Evolutionary conservation across 2,329 filamentous ascomycete species (phyloP).

Genomic region (Colletotrichum scovillei): DNA sequence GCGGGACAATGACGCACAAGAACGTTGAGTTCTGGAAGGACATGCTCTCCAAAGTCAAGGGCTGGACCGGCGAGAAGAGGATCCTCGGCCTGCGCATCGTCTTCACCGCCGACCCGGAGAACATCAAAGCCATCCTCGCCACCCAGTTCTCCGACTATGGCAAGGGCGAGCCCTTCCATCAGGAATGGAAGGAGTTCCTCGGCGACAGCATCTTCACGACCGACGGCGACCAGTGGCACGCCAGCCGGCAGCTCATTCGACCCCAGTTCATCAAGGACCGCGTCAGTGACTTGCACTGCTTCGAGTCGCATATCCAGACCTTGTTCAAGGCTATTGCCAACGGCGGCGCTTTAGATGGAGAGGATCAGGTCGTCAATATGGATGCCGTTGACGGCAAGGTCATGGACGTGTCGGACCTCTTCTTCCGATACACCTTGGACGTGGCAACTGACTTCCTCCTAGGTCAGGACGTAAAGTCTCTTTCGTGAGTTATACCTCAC

Average conservation of each 20-base stretch:
- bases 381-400: conserved; percentile 69
- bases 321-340: conserved; percentile 77
- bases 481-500: conserved; percentile 54
- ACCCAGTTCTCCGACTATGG: conserved; percentile 88
- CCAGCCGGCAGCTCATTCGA: conserved; percentile 82
- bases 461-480: conserved; percentile 76
- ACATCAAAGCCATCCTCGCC: conserved; percentile 91
- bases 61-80: conserved; percentile 71
- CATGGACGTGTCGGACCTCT: conserved; percentile 79
- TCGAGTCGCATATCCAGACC: conserved; percentile 81
- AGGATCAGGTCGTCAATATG: conserved; percentile 73
- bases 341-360: conserved; percentile 66
- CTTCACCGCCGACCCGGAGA: conserved; percentile 86
- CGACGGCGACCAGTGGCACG: conserved; percentile 83
- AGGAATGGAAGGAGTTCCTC: conserved; percentile 80
- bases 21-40: conserved; percentile 72
- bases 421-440: conserved; percentile 89
- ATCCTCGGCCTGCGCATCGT: conserved; percentile 70
- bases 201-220: conserved; percentile 84
- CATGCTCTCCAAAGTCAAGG: conserved; percentile 56
- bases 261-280: conserved; percentile 90
- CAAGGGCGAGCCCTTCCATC: conserved; percentile 80
- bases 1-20: conserved; percentile 61
- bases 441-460: conserved; percentile 89
- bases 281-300: conserved; percentile 82